A percentile compares a stretch with the other conserved stretches of the same genome.
Conservation (phyloP, 2,329 filamentous ascomycete species). For the Rutstroemia sydowiana region DNA sequence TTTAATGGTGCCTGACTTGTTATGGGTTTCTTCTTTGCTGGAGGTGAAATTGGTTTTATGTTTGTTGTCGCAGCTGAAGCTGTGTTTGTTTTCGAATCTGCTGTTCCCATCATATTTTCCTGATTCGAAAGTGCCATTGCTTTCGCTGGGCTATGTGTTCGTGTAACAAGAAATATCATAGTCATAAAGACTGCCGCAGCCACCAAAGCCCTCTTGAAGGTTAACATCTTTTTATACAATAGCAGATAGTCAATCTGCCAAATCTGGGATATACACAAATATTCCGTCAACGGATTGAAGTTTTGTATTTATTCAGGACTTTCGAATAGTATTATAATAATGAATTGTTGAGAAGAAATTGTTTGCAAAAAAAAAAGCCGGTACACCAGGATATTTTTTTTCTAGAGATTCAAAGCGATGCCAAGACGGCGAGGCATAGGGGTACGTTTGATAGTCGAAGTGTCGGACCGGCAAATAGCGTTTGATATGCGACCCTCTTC, state of each 20-base stretch:
- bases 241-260: conserved; percentile 11
- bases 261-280: too few relatives aligned
- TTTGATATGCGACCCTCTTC: too few relatives aligned
- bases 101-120: not conserved
- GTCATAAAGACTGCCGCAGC: conserved; percentile 62
- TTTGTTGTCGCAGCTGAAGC: conserved; percentile 9
- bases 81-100: not conserved
- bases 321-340: too few relatives aligned
- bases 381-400: too few relatives aligned
- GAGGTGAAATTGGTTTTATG: conserved; percentile 11
- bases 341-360: too few relatives aligned
- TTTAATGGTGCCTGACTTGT: conserved; percentile 20
- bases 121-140: not conserved
- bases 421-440: too few relatives aligned
- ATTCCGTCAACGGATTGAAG: too few relatives aligned
- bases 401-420: too few relatives aligned
- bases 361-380: too few relatives aligned
- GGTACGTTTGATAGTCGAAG: too few relatives aligned
- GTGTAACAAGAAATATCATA: conserved; percentile 62
- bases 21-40: conserved; percentile 14
- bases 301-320: too few relatives aligned
- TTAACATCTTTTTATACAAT: conserved; percentile 55
- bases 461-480: too few relatives aligned
- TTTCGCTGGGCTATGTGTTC: conserved; percentile 39
- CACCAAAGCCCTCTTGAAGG: conserved; percentile 68